Percentiles rank a stretch among this genome's conserved stretches.
These are phyloP conservation scores for Cystoisospora suis DNA, from an alignment of 169 alveolate species.

Conservation along the genomic window DNA sequence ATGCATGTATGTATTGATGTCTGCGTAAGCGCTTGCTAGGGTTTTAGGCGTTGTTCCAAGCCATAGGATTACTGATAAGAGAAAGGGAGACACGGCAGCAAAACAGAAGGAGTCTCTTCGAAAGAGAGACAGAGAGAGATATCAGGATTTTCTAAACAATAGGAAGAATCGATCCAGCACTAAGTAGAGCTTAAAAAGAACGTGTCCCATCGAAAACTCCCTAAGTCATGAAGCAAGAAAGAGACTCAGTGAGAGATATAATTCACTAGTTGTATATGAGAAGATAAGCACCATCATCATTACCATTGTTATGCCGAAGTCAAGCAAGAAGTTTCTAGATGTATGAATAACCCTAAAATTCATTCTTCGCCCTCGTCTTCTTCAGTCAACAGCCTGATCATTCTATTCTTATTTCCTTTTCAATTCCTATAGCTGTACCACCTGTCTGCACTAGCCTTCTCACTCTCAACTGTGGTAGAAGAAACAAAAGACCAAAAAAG, in stretches of 20 bases:
- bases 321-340: conserved; percentile 91
- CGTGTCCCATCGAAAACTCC: too few species aligned
- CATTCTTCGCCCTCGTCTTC: background rate
- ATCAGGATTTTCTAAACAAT: conserved; percentile 86
- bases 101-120: conserved; percentile 88
- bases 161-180: conserved; percentile 82
- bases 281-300: background rate
- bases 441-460: background rate
- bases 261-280: background rate
- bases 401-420: background rate
- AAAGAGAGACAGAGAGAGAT: conserved; percentile 87
- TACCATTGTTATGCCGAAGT: conserved; percentile 91
- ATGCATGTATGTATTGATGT: background rate
- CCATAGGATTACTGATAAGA: background rate
- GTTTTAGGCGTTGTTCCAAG: background rate
- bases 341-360: background rate
- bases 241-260: background rate
- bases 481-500: background rate
- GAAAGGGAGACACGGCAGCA: conserved; percentile 83
- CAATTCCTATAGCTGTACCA: background rate
- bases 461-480: background rate
- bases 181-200: too few species aligned
- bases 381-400: background rate
- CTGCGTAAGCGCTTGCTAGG: background rate
- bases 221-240: background rate